Evolutionary conservation across 805 yeast genomes (phyloP), one percentile per base, ranked within the genome.

Genomic region (Vanderwaltozyma yarrowii): DNA sequence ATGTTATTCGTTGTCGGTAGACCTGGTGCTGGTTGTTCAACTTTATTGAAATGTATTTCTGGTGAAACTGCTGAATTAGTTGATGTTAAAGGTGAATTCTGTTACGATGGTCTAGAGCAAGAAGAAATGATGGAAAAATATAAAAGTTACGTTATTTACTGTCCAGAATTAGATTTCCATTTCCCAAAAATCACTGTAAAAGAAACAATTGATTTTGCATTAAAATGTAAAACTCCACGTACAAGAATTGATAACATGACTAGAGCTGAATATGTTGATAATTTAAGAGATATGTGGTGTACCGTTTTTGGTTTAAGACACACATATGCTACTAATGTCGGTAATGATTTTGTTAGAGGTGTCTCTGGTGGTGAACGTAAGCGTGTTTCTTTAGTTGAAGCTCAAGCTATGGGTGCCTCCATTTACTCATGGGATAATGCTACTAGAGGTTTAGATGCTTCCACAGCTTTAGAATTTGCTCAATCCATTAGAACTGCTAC

Each of bases 291-390:
- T 14, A 74, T 74, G 13, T 61, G 60, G 42, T 67, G 71, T 74
- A 75, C 74, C 16, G 69, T 73, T 20, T 71, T 68, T 47, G 73
- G 73, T 40, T 49, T 63, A 34, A 48, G 56, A 17, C 84, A 79
- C 50, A 76, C 81, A 11, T 67, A 70, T 45, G 65, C 76, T 52
- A 78, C 85, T 24, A 67, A 73, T 37, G 84, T 78, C 34, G 85
- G 86, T 56, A 70, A 73, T 47, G 83, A 78, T 44, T 69, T 70
- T 33, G 74, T 79, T 21, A 69, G 83, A 55, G 86, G 86, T 60
- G 76, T 79, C 32, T 77, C 83, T 21, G 86, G 85, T 56, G 86
- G 85, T 63, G 82, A 78, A 60, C 64, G 85, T 49, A 78, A 78
- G 58, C 73, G 85, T 64, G 84, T 78, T 16, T 75, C 82, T 4